Evolutionary conservation across 2,329 filamentous ascomycete species (phyloP).

Genomic region (Aspergillus bombycis): DNA sequence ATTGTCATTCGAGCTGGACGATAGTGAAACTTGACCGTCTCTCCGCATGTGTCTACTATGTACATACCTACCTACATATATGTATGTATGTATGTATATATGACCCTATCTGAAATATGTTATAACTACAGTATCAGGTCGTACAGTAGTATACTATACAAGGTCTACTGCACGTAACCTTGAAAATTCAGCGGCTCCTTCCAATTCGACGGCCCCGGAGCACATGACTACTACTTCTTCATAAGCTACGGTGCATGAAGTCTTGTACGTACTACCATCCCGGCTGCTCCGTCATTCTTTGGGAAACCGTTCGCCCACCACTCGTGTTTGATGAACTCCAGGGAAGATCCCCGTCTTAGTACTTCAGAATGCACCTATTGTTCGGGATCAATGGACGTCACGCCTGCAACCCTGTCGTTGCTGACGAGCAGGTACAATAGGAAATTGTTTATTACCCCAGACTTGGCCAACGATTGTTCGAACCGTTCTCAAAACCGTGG

Average conservation of each 20-base stretch:
- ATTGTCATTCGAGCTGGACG: neutral
- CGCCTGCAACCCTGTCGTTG: neutral
- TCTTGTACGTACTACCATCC: neutral
- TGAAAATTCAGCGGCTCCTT: constrained; percentile 1
- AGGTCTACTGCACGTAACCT: constrained; percentile 1
- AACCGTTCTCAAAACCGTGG: neutral
- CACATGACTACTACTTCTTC: neutral
- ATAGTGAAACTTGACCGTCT: neutral
- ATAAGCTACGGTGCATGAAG: too few relatives aligned
- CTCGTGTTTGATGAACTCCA: neutral
- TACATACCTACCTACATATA: neutral
- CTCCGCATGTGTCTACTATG: neutral
- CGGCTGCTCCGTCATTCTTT: neutral
- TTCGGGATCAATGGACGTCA: neutral
- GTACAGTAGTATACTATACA: neutral
- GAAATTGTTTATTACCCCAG: neutral
- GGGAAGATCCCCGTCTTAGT: neutral
- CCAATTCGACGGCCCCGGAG: neutral
- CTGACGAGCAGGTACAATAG: neutral
- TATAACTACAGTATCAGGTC: neutral
- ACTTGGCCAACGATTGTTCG: neutral
- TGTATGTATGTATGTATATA: too few relatives aligned
- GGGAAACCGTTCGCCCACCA: neutral
- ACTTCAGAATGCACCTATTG: neutral
- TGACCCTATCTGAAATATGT: too few relatives aligned